A percentile compares a stretch with the other conserved stretches of the same genome.
These are phyloP conservation scores for Pyrus pyrifolia DNA, from an alignment of 306 rosid genomes.

Conservation along the genomic window DNA sequence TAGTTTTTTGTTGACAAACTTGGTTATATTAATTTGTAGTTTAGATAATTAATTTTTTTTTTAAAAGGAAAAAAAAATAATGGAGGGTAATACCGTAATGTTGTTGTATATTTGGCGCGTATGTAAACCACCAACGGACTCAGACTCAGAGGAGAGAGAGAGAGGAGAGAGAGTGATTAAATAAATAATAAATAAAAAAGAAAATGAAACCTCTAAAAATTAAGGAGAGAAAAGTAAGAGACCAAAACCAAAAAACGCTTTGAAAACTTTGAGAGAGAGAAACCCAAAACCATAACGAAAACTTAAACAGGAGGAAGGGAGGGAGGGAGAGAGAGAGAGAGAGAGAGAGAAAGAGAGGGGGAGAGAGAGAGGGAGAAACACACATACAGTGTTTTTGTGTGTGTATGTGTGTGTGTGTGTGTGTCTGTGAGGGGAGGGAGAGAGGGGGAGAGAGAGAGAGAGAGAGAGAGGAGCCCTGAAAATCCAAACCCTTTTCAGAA, in stretches of 20 bases:
- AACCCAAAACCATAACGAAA: conserved; percentile 18
- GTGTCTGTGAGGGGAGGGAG: not conserved
- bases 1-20: too few species aligned
- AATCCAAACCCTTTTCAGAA: conserved; percentile 32
- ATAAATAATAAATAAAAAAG: not conserved
- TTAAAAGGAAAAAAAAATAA: not conserved
- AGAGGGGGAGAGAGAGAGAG: conserved; percentile 12
- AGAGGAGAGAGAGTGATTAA: not conserved
- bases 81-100: not conserved
- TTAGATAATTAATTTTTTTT: too few species aligned
- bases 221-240: conserved; percentile 9
- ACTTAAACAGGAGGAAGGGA: not conserved
- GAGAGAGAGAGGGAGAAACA: not conserved
- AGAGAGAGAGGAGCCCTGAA: conserved; percentile 28
- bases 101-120: conserved; percentile 45
- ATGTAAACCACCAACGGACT: conserved; percentile 31
- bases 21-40: too few species aligned
- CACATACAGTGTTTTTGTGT: not conserved
- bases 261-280: conserved; percentile 38
- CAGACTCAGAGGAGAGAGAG: conserved; percentile 11
- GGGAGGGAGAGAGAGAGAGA: not conserved
- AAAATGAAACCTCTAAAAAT: not conserved
- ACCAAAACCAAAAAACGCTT: conserved; percentile 26
- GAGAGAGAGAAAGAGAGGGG: not conserved
- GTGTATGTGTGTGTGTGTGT: conserved; percentile 6